Percentiles rank a stretch among this genome's conserved stretches.
Conservation (phyloP, 352 stramenopile genomes). For the Globisporangium camurandrum region DNA sequence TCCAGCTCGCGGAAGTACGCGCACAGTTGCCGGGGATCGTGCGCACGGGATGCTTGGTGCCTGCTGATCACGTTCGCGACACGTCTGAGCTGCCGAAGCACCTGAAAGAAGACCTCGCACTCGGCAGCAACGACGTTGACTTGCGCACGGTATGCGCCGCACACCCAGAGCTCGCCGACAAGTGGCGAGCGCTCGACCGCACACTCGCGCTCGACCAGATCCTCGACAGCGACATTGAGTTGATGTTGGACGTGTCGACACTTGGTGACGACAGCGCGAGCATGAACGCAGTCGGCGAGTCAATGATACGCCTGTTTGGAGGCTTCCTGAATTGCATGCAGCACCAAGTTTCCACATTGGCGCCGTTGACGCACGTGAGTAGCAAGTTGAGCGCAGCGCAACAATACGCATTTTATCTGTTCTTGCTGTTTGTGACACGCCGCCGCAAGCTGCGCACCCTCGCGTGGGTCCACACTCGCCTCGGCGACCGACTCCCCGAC, state of each 20-base stretch:
- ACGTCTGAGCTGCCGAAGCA: slow-evolving; percentile 13
- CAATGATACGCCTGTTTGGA: slow-evolving; percentile 25
- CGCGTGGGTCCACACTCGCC: slow-evolving; percentile 29
- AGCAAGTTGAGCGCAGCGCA: slow-evolving; percentile 16
- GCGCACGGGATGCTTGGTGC: slow-evolving; percentile 33
- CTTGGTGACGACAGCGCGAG: slow-evolving; percentile 4
- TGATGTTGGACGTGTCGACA: slow-evolving; percentile 23
- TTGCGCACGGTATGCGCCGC: slow-evolving; percentile 21
- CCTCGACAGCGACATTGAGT: slow-evolving; percentile 38
- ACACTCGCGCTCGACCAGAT: slow-evolving; percentile 19
- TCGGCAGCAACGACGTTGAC: slow-evolving; percentile 10
- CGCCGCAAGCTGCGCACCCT: slow-evolving; percentile 41
- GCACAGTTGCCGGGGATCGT: slow-evolving; percentile 38
- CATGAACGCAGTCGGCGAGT: slow-evolving; percentile 12
- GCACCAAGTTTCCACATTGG: background rate
- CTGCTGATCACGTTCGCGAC: slow-evolving; percentile 14
- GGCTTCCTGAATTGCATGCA: slow-evolving; percentile 16
- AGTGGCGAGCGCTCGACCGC: slow-evolving; percentile 22
- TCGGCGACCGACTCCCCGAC: slow-evolving; percentile 29
- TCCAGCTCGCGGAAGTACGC: slow-evolving; percentile 45
- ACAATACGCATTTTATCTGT: slow-evolving; percentile 43
- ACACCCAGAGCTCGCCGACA: slow-evolving; percentile 23
- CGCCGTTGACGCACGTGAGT: slow-evolving; percentile 12
- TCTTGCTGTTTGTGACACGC: slow-evolving; percentile 48
- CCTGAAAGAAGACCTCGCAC: slow-evolving; percentile 24